These are phyloP conservation scores for Pholiota conissans DNA, from an alignment of 768 basidiomycete species.

Conservation along the genomic window DNA sequence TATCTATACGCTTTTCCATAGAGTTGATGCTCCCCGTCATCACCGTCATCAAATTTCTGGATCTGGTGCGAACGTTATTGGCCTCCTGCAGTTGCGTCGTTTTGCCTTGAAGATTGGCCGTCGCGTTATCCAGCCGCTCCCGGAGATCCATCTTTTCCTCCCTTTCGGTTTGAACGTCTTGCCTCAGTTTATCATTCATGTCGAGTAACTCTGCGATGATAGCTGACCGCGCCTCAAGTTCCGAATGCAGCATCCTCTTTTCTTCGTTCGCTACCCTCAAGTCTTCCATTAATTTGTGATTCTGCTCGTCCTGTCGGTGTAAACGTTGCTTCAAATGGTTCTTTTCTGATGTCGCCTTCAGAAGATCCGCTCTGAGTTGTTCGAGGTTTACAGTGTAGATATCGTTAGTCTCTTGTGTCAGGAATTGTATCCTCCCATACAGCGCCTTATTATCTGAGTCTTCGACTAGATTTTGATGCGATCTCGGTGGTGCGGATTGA, in stretches of 20 bases:
- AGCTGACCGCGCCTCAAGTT: not conserved
- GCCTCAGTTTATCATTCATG: not conserved
- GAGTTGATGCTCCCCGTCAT: too few species aligned
- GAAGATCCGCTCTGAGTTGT: not conserved
- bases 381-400: not conserved
- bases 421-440: not conserved
- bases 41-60: not conserved
- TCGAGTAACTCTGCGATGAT: too few species aligned
- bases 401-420: not conserved
- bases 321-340: not conserved
- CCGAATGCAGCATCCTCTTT: not conserved
- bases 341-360: not conserved
- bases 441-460: not conserved
- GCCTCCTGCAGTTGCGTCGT: not conserved
- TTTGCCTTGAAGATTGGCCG: not conserved
- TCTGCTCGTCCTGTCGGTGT: not conserved
- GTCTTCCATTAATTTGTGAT: not conserved
- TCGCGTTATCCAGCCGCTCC: not conserved
- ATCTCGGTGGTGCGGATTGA: not conserved
- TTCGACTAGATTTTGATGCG: not conserved
- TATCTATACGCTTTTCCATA: not conserved
- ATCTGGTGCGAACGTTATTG: not conserved
- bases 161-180: not conserved
- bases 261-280: not conserved
- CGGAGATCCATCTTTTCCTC: not conserved